These are phyloP conservation scores for Zygosaccharomyces siamensis DNA, from an alignment of 805 yeast species.

Conservation along the genomic window DNA sequence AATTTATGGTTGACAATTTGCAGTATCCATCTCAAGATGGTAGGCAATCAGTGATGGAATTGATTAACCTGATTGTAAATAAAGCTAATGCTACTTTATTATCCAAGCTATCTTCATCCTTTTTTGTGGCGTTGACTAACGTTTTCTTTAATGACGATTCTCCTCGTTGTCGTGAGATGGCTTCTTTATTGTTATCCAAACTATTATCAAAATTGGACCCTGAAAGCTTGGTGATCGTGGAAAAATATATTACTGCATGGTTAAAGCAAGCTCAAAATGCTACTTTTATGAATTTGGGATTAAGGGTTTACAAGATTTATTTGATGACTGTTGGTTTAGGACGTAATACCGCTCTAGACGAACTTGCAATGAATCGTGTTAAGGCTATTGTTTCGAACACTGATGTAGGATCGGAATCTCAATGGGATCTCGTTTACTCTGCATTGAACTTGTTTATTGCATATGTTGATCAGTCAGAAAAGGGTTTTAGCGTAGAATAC, in stretches of 20 bases:
- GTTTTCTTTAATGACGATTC: constrained; percentile 74
- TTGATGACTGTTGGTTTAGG: constrained; percentile 45
- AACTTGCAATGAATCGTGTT: constrained; percentile 36
- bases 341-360: constrained; percentile 38
- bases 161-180: constrained; percentile 78
- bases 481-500: constrained; percentile 29
- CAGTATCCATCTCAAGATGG: constrained; percentile 83
- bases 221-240: constrained; percentile 34
- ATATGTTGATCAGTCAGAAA: constrained; percentile 38
- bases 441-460: constrained; percentile 50
- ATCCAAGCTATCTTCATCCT: constrained; percentile 60
- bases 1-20: constrained; percentile 72
- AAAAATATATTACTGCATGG: constrained; percentile 52
- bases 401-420: constrained; percentile 41
- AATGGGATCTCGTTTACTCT: constrained; percentile 78
- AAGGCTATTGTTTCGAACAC: constrained; percentile 35
- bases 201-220: constrained; percentile 49
- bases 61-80: constrained; percentile 62
- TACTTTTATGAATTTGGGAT: constrained; percentile 64
- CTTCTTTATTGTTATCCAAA: constrained; percentile 53
- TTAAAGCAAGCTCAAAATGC: constrained; percentile 48
- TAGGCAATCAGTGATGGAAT: constrained; percentile 84
- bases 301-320: constrained; percentile 63
- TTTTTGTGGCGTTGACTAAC: constrained; percentile 77
- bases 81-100: constrained; percentile 60